Percentiles rank a stretch among this genome's conserved stretches.
Conservation (phyloP, 768 basidiomycete genomes). For the Phanerodontia chrysosporium region DNA sequence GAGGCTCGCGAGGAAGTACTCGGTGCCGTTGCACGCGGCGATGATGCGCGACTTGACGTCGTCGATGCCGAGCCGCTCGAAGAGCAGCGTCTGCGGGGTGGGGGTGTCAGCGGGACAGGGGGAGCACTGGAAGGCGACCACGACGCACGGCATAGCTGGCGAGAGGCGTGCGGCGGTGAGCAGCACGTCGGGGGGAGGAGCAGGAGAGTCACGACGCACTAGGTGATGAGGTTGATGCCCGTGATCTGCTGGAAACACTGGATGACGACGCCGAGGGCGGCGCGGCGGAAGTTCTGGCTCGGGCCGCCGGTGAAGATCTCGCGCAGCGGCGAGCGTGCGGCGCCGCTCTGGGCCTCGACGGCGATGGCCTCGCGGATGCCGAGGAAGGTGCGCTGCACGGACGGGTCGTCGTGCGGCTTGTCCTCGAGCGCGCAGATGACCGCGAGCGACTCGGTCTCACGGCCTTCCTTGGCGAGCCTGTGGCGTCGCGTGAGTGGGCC, state of each 20-base stretch:
- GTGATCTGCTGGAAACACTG: constrained; percentile 72
- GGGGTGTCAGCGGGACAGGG: not conserved
- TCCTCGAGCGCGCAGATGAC: constrained; percentile 62
- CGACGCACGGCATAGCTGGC: constrained; percentile 28
- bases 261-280: constrained; percentile 48
- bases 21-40: constrained; percentile 65
- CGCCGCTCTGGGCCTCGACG: constrained; percentile 29
- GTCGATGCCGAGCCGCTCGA: constrained; percentile 54
- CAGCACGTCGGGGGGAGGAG: constrained; percentile 1
- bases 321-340: constrained; percentile 35
- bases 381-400: constrained; percentile 46
- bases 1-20: constrained; percentile 69
- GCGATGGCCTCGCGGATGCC: constrained; percentile 52
- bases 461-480: constrained; percentile 54
- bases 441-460: constrained; percentile 50
- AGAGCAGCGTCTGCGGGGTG: constrained; percentile 43
- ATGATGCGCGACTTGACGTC: constrained; percentile 58
- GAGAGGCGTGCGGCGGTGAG: not conserved
- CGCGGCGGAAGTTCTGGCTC: constrained; percentile 58
- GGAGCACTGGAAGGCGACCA: not conserved
- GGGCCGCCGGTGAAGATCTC: constrained; percentile 55
- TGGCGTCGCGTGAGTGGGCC: not conserved
- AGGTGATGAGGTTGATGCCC: constrained; percentile 64
- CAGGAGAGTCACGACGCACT: constrained; percentile 34
- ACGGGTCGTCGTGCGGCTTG: constrained; percentile 40